Percentiles rank a stretch among this genome's conserved stretches.
phyloP scores from a whole-genome alignment of 257 asterid genomes.

The Asclepias syriaca region DNA sequence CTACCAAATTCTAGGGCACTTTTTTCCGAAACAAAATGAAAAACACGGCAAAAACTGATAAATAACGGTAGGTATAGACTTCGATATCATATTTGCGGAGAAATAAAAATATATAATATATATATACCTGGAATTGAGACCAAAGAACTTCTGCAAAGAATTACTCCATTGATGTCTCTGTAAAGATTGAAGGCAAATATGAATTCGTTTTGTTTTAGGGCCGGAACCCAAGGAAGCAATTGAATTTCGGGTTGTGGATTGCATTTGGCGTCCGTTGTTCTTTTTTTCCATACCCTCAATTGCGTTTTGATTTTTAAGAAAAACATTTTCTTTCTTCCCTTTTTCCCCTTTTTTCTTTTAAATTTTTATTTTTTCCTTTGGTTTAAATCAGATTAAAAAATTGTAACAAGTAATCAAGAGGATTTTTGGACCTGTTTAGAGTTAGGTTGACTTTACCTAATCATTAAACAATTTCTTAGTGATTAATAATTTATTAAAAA shows the following conservation, averaged over 20 bases:
- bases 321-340: too few relatives aligned
- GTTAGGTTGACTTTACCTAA: too few relatives aligned
- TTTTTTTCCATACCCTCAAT: background rate
- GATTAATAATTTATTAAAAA: too few relatives aligned
- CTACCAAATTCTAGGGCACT: background rate
- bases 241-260: slow-evolving; percentile 34
- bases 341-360: too few relatives aligned
- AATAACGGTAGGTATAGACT: background rate
- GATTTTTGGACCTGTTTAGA: too few relatives aligned
- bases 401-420: too few relatives aligned
- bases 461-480: too few relatives aligned
- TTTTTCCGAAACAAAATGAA: background rate
- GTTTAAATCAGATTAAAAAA: too few relatives aligned
- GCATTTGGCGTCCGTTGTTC: slow-evolving; percentile 36
- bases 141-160: background rate
- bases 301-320: background rate
- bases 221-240: slow-evolving; percentile 35
- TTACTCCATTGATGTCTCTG: background rate
- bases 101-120: background rate
- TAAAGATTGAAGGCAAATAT: background rate
- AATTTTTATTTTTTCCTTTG: too few relatives aligned
- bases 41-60: background rate
- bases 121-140: background rate
- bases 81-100: background rate
- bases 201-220: background rate